phyloP scores from a whole-genome alignment of 306 rosid genomes.

The Urtica urens region DNA sequence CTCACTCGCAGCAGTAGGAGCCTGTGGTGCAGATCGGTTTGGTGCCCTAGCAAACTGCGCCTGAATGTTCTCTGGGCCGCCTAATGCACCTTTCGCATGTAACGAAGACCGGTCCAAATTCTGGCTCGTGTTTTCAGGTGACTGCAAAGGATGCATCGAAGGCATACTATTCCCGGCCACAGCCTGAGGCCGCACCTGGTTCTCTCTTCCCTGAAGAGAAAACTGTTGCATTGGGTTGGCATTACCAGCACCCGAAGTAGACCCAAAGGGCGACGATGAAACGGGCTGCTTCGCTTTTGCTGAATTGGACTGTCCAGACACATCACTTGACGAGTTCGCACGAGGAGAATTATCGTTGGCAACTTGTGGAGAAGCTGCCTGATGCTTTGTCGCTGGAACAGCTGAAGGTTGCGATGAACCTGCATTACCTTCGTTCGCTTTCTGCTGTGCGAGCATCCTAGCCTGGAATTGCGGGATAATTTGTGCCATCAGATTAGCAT shows the following conservation, averaged over 20 bases:
- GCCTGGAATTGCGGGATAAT: conserved; percentile 65
- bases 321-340: conserved; percentile 66
- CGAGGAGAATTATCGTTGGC: conserved; percentile 62
- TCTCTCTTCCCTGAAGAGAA: conserved; percentile 63
- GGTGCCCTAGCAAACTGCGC: conserved; percentile 44
- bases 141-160: conserved; percentile 43
- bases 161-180: conserved; percentile 57
- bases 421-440: conserved; percentile 42
- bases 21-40: conserved; percentile 55
- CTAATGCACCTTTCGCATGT: conserved; percentile 32
- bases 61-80: conserved; percentile 46
- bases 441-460: conserved; percentile 56
- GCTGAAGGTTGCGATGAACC: conserved; percentile 56
- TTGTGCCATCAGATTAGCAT: conserved; percentile 60
- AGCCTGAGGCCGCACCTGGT: conserved; percentile 49
- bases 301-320: conserved; percentile 52
- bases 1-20: conserved; percentile 42
- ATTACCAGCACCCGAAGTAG: conserved; percentile 36
- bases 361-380: conserved; percentile 49
- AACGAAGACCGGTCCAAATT: conserved; percentile 43
- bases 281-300: conserved; percentile 58
- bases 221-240: conserved; percentile 49
- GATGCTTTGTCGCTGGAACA: conserved; percentile 64
- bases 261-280: conserved; percentile 45
- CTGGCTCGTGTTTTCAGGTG: conserved; percentile 43